Evolutionary conservation across 768 basidiomycete genomes (phyloP).

Genomic region (Auricularia sp.): DNA sequence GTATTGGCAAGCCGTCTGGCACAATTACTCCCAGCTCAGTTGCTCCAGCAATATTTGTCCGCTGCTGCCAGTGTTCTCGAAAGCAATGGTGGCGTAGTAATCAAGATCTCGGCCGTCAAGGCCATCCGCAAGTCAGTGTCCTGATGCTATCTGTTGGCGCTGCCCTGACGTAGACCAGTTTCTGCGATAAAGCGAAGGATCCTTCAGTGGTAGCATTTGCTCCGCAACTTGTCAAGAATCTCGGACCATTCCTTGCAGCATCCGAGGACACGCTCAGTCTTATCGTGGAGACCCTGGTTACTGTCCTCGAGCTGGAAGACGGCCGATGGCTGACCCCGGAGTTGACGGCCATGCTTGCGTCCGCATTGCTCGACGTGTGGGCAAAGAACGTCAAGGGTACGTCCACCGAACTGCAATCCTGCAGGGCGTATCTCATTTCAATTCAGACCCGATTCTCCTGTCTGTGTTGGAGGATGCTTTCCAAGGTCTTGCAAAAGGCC

Average conservation of each 20-base stretch:
- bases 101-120: slow-evolving; percentile 90
- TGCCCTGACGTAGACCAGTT: slow-evolving; percentile 30
- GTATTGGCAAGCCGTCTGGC: slow-evolving; percentile 90
- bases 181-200: slow-evolving; percentile 56
- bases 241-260: slow-evolving; percentile 72
- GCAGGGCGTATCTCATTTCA: neutral
- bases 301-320: slow-evolving; percentile 63
- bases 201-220: slow-evolving; percentile 54
- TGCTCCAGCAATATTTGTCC: slow-evolving; percentile 78
- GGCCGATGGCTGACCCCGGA: slow-evolving; percentile 63
- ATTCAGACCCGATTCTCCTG: slow-evolving; percentile 76
- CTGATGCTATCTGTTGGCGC: neutral
- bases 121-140: slow-evolving; percentile 76
- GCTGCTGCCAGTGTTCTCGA: slow-evolving; percentile 83
- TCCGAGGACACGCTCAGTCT: slow-evolving; percentile 85
- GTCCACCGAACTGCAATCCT: neutral
- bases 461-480: slow-evolving; percentile 80
- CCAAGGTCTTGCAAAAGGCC: slow-evolving; percentile 50
- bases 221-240: slow-evolving; percentile 62
- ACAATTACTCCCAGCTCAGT: slow-evolving; percentile 54
- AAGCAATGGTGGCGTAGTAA: slow-evolving; percentile 59
- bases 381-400: slow-evolving; percentile 75
- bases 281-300: slow-evolving; percentile 75
- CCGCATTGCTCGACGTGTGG: slow-evolving; percentile 72
- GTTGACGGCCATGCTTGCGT: slow-evolving; percentile 53